phyloP scores from a whole-genome alignment of 139 green algal species.

The Zygnema cylindricum region DNA sequence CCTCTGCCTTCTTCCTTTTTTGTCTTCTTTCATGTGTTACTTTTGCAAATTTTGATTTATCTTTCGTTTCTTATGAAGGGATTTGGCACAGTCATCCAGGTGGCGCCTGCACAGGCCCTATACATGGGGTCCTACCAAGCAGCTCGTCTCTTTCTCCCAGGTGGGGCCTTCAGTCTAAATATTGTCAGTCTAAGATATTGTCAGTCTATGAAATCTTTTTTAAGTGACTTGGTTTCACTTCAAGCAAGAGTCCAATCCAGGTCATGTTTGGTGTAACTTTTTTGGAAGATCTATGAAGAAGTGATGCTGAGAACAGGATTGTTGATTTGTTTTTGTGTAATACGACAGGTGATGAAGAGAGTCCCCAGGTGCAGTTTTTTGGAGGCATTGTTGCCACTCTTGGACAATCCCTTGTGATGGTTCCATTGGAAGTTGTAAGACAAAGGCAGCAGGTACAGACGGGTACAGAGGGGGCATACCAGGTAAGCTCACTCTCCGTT shows the following conservation, averaged over 20 bases:
- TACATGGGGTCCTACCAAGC: slow-evolving; percentile 53
- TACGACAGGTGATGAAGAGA: slow-evolving; percentile 31
- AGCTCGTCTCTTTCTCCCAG: slow-evolving; percentile 25
- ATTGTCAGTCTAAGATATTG: no score
- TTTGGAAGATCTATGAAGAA: no score
- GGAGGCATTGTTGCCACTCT: slow-evolving; percentile 38
- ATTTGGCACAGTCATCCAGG: slow-evolving; percentile 41
- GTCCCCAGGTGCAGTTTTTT: slow-evolving; percentile 23
- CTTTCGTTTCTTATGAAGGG: slow-evolving; percentile 27
- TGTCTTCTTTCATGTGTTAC: no score
- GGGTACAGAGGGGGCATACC: slow-evolving; percentile 17
- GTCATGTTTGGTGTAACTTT: no score
- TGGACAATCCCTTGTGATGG: slow-evolving; percentile 46
- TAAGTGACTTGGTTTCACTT: no score
- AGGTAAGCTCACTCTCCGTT: slow-evolving; percentile 14
- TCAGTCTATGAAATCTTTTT: no score
- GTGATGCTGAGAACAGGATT: no score
- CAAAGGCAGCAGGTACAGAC: slow-evolving; percentile 43
- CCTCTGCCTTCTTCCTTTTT: no score
- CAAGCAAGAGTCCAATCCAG: no score
- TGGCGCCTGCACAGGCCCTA: slow-evolving; percentile 46
- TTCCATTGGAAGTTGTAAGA: slow-evolving; percentile 40
- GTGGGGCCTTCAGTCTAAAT: neutral
- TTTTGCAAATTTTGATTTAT: no score
- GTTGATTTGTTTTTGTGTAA: no score